Evolutionary conservation across 1,139 yeast species (phyloP), one percentile per base, ranked within the genome.

Genomic region (Hemisphaericaspora xylofermentans): DNA sequence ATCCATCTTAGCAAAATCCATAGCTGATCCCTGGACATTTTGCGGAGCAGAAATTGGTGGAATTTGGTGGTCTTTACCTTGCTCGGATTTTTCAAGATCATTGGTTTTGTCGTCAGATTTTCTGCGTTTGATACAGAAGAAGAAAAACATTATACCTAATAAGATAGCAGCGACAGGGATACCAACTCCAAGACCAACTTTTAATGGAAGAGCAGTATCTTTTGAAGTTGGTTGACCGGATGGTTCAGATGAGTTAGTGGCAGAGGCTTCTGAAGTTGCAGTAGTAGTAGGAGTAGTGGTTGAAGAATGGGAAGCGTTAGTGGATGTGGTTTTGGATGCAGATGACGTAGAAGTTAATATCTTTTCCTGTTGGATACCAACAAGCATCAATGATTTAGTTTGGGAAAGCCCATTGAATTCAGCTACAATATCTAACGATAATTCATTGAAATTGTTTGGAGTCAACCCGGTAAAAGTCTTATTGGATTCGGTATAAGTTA

Each of bases 121-220:
- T 51, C 73, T 72, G 57, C 72, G 74, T 43, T 74, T 74, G 47
- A 74, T 63, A 59, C 87, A 78, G 55, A 87, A 80, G 58, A 81
- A 76, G 56, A 79, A 66, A 25, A 85, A 52, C 9, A 88, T 40
- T 1, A 84, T 42, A 0, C 71, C 68, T 1, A 78, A 56, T 8
- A 87, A 53, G 0, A 77, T 67, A 5, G 72, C 72, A 0, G 76
- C 66, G 18, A 71, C 61, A 1, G 96, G 96, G 39, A 91, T 74
- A 5, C 85, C 87, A n/a, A 86, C 93, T 40, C 96, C 97, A 47
- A 91, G 76, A 1, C 89, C 95, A 56, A 91, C 85, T 0, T 31
- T 31, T 18, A 31, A 18, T 18, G 95, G 96, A 17, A 88, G 68
- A 5, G 76, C 74, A 48, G 74, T 54, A 6, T 58, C 54, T 19